Conservation (phyloP, 345 rosid genomes). For the Salix arbutifolia region DNA sequence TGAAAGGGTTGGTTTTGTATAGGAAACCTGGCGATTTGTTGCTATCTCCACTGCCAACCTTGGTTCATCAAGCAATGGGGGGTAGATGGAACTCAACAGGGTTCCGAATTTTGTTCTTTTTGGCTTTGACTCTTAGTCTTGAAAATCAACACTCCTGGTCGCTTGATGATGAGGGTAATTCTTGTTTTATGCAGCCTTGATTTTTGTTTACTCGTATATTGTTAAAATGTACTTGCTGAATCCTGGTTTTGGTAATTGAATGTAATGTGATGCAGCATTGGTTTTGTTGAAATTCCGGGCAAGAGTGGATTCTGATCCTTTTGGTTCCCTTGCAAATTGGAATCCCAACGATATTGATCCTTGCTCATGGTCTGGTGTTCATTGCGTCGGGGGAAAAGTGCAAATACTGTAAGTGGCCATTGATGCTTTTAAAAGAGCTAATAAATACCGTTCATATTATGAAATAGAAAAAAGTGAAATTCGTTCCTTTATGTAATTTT, state of each 20-base stretch:
- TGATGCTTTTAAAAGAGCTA: constrained; percentile 3
- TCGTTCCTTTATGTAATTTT: neutral
- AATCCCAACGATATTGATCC: constrained; percentile 41
- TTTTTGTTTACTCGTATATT: neutral
- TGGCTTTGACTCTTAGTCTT: constrained; percentile 43
- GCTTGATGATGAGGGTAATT: constrained; percentile 58
- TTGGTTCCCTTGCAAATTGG: constrained; percentile 67
- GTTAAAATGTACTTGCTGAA: neutral
- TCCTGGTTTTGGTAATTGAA: neutral
- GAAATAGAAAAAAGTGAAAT: neutral
- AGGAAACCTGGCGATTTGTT: constrained; percentile 64
- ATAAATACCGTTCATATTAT: neutral
- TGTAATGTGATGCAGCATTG: constrained; percentile 48
- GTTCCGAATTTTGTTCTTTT: constrained; percentile 49
- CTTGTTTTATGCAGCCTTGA: neutral
- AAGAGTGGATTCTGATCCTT: constrained; percentile 61
- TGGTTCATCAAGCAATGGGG: constrained; percentile 57
- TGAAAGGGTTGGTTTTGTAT: constrained; percentile 22
- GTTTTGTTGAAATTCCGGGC: constrained; percentile 62
- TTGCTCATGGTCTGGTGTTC: constrained; percentile 75
- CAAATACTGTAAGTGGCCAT: constrained; percentile 62
- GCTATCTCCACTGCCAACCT: constrained; percentile 41
- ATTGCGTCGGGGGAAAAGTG: constrained; percentile 64
- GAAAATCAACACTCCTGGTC: constrained; percentile 44
- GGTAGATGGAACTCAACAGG: constrained; percentile 66